phyloP scores from a whole-genome alignment of 495 filamentous ascomycete species.

The Aspergillus mulundensis region DNA sequence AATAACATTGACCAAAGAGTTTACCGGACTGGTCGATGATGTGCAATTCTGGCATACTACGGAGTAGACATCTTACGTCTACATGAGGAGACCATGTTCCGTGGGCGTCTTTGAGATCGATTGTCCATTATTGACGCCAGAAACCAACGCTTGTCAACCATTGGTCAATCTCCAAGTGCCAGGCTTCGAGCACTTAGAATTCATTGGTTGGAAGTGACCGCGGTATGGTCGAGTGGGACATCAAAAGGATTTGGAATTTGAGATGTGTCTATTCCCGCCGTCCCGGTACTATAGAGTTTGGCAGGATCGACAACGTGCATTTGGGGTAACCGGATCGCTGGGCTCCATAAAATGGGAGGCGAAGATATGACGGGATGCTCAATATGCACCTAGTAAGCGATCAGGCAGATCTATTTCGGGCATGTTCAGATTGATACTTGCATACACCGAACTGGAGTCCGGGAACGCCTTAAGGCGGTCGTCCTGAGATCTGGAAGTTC shows the following conservation, averaged over 20 bases:
- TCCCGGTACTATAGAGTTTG: constrained; percentile 12
- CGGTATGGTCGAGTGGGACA: constrained; percentile 3
- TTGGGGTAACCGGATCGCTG: constrained; percentile 17
- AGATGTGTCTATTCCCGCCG: constrained; percentile 8
- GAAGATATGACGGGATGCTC: constrained; percentile 1
- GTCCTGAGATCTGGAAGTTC: not conserved
- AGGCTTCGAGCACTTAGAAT: no score
- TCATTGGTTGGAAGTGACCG: not conserved
- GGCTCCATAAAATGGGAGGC: constrained; percentile 6
- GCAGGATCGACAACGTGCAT: constrained; percentile 19
- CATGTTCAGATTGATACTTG: not conserved
- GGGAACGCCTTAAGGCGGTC: not conserved
- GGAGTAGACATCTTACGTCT: no score
- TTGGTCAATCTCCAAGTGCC: not conserved
- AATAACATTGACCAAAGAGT: no score
- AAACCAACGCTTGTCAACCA: no score
- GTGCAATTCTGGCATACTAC: no score
- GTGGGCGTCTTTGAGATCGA: no score
- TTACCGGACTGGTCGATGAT: no score
- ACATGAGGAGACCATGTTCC: no score
- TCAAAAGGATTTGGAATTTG: constrained; percentile 16
- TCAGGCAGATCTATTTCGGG: not conserved
- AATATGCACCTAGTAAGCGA: constrained; percentile 7
- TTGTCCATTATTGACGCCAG: no score
- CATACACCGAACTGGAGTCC: not conserved